Percentiles rank a stretch among this genome's conserved stretches.
Evolutionary conservation across 495 filamentous ascomycete species (phyloP).

Genomic region (Immersiella caudata): DNA sequence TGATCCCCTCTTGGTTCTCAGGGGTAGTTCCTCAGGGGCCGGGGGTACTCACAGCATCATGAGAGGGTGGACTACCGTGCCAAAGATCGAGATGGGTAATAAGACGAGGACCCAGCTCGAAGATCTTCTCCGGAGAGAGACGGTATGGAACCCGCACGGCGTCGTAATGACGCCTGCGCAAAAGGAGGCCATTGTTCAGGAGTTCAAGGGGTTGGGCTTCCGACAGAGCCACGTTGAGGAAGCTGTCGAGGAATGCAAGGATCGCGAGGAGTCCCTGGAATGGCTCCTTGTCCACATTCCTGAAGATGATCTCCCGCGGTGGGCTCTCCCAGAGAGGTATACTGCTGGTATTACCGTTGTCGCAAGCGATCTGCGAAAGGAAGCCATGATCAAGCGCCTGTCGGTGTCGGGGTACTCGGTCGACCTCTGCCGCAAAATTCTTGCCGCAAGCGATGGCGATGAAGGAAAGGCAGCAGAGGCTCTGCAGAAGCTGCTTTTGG

Average conservation of each 20-base stretch:
- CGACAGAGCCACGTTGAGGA: constrained; percentile 86
- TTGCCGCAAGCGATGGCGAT: constrained; percentile 67
- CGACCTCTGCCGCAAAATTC: constrained; percentile 76
- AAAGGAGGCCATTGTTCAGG: constrained; percentile 64
- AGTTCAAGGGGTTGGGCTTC: constrained; percentile 77
- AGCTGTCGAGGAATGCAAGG: constrained; percentile 82
- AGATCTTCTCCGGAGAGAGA: constrained; percentile 70
- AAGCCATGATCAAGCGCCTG: constrained; percentile 80
- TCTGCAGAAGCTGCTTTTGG: constrained; percentile 70
- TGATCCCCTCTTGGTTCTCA: constrained; percentile 47
- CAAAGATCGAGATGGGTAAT: constrained; percentile 90
- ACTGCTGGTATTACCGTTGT: constrained; percentile 83
- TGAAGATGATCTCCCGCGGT: constrained; percentile 88
- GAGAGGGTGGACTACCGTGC: constrained; percentile 81
- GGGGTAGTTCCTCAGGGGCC: constrained; percentile 37
- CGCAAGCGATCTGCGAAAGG: constrained; percentile 73
- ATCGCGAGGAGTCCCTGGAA: constrained; percentile 84
- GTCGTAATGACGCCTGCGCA: constrained; percentile 63
- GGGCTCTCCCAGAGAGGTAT: constrained; percentile 90
- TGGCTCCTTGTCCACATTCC: constrained; percentile 97
- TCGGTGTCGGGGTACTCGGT: constrained; percentile 77
- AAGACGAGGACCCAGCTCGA: constrained; percentile 78
- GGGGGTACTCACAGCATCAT: constrained; percentile 39
- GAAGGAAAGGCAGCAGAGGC: constrained; percentile 79
- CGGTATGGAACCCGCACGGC: constrained; percentile 82